Evolutionary conservation across 2,329 filamentous ascomycete genomes (phyloP), one percentile per base, ranked within the genome.

Genomic region (Rutstroemia sp.): DNA sequence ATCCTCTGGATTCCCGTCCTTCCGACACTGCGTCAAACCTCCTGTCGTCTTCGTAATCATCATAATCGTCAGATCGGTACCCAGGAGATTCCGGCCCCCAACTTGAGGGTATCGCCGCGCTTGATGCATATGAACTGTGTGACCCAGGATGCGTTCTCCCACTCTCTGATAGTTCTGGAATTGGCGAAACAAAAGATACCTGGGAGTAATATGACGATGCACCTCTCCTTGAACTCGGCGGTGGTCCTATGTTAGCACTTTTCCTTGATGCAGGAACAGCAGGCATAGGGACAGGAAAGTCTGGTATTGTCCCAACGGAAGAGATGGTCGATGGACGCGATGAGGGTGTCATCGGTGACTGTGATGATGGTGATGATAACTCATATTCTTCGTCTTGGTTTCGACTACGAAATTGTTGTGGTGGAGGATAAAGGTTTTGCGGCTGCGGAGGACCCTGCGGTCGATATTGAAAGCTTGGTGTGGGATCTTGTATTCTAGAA

Each of bases 141-240:
- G 83, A 82, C 54, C 77, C 73, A 23, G 78, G 65, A 12, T 51
- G 47, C 23, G 70, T 64, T 50, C 73, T 75, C 0, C 80, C 77
- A 60, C 78, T 81, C 67, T 91, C 87, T 19, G 46, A 51, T 23
- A 55, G 36, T 69, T 91, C 88, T 0, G 84, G 85, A 53, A 92
- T 91, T 0, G 88, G 87, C 0, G 87, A 87, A 25, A 91, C 86
- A 58, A 78, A 86, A 0, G 86, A 87, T 12, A 76, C 72, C 61
- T 78, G 80, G 2, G 85, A 87, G 64, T 87, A 85, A 58, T 84
- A 85, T 0, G 82, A 83, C 0, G 82, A 85, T 27, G 76, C 78
- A 1, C 82, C 82, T 62, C 82, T 74, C 63, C 83, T 76, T 3
- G 81, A 75, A 12, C 78, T 81, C 2, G 82, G 82, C 0, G 83